These are phyloP conservation scores for Cordyceps cateniannulata DNA, from an alignment of 2,329 filamentous ascomycete genomes.

Conservation along the genomic window DNA sequence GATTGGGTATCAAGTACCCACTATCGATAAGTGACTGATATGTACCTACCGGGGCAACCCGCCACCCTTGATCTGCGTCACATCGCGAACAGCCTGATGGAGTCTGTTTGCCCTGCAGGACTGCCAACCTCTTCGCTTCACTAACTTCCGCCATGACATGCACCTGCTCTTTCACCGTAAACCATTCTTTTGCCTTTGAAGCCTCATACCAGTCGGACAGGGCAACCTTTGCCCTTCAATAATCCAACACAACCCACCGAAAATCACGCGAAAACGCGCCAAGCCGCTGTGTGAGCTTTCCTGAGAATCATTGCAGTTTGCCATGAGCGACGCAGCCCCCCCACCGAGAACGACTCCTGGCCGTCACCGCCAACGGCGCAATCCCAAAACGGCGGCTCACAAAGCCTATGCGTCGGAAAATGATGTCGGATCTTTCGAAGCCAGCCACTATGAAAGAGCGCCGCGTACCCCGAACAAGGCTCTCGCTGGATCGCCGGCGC, in stretches of 20 bases:
- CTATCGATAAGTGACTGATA: constrained; percentile 11
- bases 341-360: constrained; percentile 29
- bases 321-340: constrained; percentile 28
- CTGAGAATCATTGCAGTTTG: constrained; percentile 2
- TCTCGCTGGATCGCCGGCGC: constrained; percentile 29
- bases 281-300: background rate
- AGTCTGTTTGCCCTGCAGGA: constrained; percentile 4
- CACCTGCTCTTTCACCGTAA: background rate
- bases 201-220: background rate
- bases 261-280: background rate
- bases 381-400: constrained; percentile 34
- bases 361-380: constrained; percentile 33
- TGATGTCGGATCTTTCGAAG: constrained; percentile 32
- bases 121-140: constrained; percentile 1
- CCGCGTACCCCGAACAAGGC: constrained; percentile 43
- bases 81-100: constrained; percentile 1
- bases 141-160: constrained; percentile 7
- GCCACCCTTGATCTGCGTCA: constrained; percentile 14
- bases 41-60: constrained; percentile 15
- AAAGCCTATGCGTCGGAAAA: constrained; percentile 57
- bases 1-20: background rate
- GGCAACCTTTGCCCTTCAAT: background rate
- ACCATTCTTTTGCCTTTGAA: background rate
- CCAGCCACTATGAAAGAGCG: constrained; percentile 28
- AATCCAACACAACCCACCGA: background rate